Evolutionary conservation across 2,329 filamentous ascomycete species (phyloP), one percentile per base, ranked within the genome.

Genomic region (Calonectria multiphialidica): DNA sequence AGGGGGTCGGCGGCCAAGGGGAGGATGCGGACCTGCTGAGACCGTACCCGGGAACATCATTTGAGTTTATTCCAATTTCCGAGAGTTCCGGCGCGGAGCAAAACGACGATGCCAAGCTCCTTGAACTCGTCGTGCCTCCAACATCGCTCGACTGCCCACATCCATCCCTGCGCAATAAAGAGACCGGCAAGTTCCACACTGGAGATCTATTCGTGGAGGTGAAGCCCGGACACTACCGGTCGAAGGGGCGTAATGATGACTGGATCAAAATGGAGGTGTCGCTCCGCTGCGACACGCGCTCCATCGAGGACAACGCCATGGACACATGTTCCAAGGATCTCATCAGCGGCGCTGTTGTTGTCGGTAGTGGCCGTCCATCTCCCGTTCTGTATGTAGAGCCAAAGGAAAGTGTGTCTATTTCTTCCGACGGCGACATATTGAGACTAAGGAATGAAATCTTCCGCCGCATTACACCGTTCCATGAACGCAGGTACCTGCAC

Each of bases 211-310:
- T 81, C 18, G 67, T 74, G 2, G 74, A 79, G 44, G 55, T 71
- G 2, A 47, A n/a, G n/a, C 74, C 77, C 5, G 76, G 77, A 0
- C 44, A 68, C 21, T 79, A 75, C n/a, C 0, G 76, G 1, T 61
- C 66, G 1, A 72, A 70, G 5, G 78, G 78, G 2, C 76, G 78
- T 1, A 74, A 71, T 1, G 77, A 79, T 12, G 72, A 77, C 21
- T 79, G 78, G 77, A 79, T 79, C 65, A 79, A 79, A 30, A 79
- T 79, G 77, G 55, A 76, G 16, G 50, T 40, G 4, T 70, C 76
- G 1, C 49, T 75, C 10, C 57, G 75, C 12, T 79, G 78, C 12
- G 75, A 79, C 18, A 77, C 78, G 0, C 10, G 49, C 0, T 75
- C 76, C 1, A 77, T 79, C 8, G 78, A 79, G 28, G 57, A 59